A percentile compares a stretch with the other conserved stretches of the same genome.
Conservation (phyloP, 306 rosid species). For the Gillenia trifoliata region DNA sequence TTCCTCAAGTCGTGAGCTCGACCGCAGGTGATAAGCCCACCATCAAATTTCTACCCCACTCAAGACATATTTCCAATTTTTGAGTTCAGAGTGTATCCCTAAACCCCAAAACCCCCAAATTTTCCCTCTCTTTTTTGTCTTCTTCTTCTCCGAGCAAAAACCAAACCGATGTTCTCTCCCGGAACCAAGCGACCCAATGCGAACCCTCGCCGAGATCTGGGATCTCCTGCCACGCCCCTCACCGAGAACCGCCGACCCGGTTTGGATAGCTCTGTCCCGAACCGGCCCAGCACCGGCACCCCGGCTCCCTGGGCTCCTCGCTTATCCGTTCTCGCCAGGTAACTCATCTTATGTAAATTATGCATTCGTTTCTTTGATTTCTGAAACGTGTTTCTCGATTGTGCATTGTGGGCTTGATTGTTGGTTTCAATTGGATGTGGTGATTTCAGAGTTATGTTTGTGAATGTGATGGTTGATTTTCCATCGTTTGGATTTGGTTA, state of each 20-base stretch:
- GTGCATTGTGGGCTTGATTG: background rate
- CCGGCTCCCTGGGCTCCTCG: slow-evolving; percentile 99
- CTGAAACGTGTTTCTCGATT: background rate
- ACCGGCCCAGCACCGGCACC: slow-evolving; percentile 85
- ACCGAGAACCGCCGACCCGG: slow-evolving; percentile 31
- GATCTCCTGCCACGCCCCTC: slow-evolving; percentile 65
- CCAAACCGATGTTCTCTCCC: slow-evolving; percentile 61
- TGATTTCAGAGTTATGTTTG: background rate
- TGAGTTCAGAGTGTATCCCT: slow-evolving; percentile 3
- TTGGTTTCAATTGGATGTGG: background rate
- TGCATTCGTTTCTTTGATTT: background rate
- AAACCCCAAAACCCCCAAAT: slow-evolving; percentile 13
- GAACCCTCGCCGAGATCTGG: slow-evolving; percentile 24
- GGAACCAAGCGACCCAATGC: slow-evolving; percentile 59
- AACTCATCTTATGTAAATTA: background rate
- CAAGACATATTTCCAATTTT: background rate
- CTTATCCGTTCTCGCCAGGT: slow-evolving; percentile 89
- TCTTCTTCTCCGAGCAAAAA: background rate
- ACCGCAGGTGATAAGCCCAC: too few species aligned
- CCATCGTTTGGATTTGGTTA: slow-evolving; percentile 16
- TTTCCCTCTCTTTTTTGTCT: slow-evolving; percentile 21
- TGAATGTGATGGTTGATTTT: slow-evolving; percentile 2
- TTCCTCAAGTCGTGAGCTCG: too few species aligned
- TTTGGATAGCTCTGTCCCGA: slow-evolving; percentile 40
- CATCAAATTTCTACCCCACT: background rate